Percentiles rank a stretch among this genome's conserved stretches.
These are phyloP conservation scores for Sphaerosporella brunnea DNA, from an alignment of 495 filamentous ascomycete species.

Conservation along the genomic window DNA sequence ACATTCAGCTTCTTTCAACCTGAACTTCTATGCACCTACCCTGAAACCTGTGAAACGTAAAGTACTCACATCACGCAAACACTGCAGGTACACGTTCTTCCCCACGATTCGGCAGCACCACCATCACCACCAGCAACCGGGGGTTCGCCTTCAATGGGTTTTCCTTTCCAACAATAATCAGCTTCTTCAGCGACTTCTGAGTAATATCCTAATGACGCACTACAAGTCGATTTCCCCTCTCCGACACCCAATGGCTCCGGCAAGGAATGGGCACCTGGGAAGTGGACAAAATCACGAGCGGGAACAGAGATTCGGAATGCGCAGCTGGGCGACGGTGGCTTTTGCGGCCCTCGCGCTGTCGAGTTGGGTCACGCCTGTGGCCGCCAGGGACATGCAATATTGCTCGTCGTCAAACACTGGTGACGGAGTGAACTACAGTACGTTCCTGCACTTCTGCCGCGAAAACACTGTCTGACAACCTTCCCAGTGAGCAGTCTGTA, in stretches of 20 bases:
- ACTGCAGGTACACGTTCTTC: too few species aligned
- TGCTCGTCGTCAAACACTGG: slow-evolving; percentile 20
- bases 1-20: too few species aligned
- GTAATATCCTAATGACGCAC: not conserved
- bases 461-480: not conserved
- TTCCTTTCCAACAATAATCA: not conserved
- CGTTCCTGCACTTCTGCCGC: slow-evolving; percentile 5
- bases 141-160: not conserved
- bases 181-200: not conserved
- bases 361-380: slow-evolving; percentile 7
- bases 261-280: not conserved
- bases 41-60: too few species aligned
- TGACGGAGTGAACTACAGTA: not conserved
- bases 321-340: slow-evolving; percentile 13
- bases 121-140: too few species aligned
- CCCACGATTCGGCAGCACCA: too few species aligned
- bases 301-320: slow-evolving; percentile 9
- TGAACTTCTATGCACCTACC: too few species aligned
- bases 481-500: slow-evolving; percentile 30
- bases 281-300: slow-evolving; percentile 21
- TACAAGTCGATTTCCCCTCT: not conserved
- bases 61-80: too few species aligned
- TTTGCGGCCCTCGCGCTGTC: slow-evolving; percentile 9
- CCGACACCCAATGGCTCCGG: not conserved
- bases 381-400: slow-evolving; percentile 18